These are phyloP conservation scores for Cephaloascus albidus DNA, from an alignment of 805 yeast species.

Conservation along the genomic window DNA sequence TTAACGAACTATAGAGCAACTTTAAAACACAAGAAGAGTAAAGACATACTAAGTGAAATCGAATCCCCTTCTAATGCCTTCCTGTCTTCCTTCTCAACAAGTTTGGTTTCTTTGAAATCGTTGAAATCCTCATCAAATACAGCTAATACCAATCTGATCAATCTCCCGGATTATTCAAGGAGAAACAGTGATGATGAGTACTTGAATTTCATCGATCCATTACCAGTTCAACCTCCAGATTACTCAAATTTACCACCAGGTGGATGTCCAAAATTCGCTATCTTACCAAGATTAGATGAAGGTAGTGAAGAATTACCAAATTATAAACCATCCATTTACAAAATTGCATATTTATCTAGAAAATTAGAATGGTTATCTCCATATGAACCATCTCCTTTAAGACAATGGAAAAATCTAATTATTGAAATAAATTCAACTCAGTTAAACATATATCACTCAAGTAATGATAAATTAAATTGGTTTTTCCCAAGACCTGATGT, in stretches of 20 bases:
- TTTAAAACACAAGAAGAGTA: no score
- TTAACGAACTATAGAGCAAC: no score
- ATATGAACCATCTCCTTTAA: slow-evolving; percentile 52
- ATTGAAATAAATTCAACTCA: slow-evolving; percentile 84
- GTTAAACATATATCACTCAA: slow-evolving; percentile 53
- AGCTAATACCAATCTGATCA: no score
- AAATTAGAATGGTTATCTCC: slow-evolving; percentile 77
- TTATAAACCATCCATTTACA: slow-evolving; percentile 58
- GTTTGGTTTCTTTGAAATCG: no score
- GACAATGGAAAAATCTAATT: slow-evolving; percentile 64
- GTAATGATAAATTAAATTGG: slow-evolving; percentile 11
- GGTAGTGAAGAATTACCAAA: slow-evolving; percentile 44
- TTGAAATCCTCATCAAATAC: no score
- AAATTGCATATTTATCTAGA: slow-evolving; percentile 46
- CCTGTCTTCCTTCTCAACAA: no score
- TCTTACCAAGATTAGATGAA: slow-evolving; percentile 7
- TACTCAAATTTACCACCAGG: slow-evolving; percentile 31
- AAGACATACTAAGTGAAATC: no score
- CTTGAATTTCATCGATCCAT: slow-evolving; percentile 17
- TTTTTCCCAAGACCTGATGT: slow-evolving; percentile 6
- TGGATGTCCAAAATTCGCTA: slow-evolving; percentile 31
- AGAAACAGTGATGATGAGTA: not conserved
- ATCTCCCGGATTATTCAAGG: no score
- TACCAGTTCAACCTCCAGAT: slow-evolving; percentile 26
- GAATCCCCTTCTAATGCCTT: no score